phyloP scores from a whole-genome alignment of 352 stramenopile species.

The Phytophthora parvispora region DNA sequence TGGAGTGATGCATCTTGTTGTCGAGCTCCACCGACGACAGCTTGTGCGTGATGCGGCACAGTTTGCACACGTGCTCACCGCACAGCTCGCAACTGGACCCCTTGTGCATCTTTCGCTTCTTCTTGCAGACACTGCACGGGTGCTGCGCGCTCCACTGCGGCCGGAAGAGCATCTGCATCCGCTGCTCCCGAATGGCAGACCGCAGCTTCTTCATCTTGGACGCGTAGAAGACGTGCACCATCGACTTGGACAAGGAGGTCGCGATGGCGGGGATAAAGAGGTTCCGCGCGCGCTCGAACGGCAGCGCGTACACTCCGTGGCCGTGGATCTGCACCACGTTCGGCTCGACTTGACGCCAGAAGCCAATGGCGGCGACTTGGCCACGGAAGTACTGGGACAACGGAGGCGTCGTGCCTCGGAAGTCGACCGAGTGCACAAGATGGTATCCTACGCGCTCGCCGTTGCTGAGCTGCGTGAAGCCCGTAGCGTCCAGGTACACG shows the following conservation, averaged over 20 bases:
- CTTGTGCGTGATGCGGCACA: slow-evolving; percentile 35
- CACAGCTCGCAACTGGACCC: slow-evolving; percentile 32
- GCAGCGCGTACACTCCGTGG: slow-evolving; percentile 23
- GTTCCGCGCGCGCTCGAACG: slow-evolving; percentile 23
- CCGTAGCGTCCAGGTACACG: slow-evolving; percentile 36
- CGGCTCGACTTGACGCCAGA: slow-evolving; percentile 29
- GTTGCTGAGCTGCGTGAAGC: slow-evolving; percentile 13
- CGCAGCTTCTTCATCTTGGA: slow-evolving; percentile 31
- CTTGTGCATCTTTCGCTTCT: slow-evolving; percentile 37
- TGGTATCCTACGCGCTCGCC: slow-evolving; percentile 27
- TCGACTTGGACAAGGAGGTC: slow-evolving; percentile 32
- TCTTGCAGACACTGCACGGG: slow-evolving; percentile 31
- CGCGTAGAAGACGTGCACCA: slow-evolving; percentile 37
- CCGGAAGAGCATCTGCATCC: slow-evolving; percentile 27
- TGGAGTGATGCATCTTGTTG: slow-evolving; percentile 33
- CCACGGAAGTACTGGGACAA: slow-evolving; percentile 28
- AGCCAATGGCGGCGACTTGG: slow-evolving; percentile 31
- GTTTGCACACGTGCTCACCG: slow-evolving; percentile 30
- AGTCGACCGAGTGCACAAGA: slow-evolving; percentile 36
- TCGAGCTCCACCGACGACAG: slow-evolving; percentile 30
- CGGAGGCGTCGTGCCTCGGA: slow-evolving; percentile 13
- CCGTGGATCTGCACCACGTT: slow-evolving; percentile 36
- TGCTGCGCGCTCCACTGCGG: slow-evolving; percentile 26
- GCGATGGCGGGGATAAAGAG: slow-evolving; percentile 32
- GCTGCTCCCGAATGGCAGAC: slow-evolving; percentile 23